These are phyloP conservation scores for Trametes hirsuta DNA, from an alignment of 1,284 basidiomycete species.

Conservation along the genomic window DNA sequence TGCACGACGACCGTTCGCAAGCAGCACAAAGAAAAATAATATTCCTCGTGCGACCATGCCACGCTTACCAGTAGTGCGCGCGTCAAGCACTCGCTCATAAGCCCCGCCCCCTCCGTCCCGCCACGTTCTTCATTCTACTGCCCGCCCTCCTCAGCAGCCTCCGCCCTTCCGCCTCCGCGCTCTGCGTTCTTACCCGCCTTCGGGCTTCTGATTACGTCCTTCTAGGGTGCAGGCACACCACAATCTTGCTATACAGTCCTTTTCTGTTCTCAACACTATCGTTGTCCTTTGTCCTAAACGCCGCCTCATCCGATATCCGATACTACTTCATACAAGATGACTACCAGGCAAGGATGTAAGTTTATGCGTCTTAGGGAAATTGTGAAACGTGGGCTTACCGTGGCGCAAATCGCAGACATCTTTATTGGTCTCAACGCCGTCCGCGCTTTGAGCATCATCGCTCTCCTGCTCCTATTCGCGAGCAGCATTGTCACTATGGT, in stretches of 20 bases:
- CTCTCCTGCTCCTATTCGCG: constrained; percentile 74
- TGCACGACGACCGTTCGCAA: constrained; percentile 1
- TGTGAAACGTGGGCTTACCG: not conserved
- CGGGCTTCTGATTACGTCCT: constrained; percentile 11
- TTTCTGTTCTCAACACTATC: not conserved
- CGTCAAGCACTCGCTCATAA: constrained; percentile 12
- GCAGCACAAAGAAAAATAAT: constrained; percentile 6
- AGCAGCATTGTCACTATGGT: constrained; percentile 83
- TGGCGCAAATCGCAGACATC: constrained; percentile 43
- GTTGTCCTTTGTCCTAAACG: too few relatives aligned
- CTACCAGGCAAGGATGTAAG: constrained; percentile 11
- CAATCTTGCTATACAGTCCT: constrained; percentile 7
- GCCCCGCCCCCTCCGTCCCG: not conserved
- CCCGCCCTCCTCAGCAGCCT: constrained; percentile 1
- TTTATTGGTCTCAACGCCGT: constrained; percentile 82
- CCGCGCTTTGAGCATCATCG: constrained; percentile 76
- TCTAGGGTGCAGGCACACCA: constrained; percentile 16
- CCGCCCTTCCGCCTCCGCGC: constrained; percentile 7
- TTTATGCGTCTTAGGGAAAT: not conserved
- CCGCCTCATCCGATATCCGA: not conserved
- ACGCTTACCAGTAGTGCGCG: not conserved
- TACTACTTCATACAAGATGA: constrained; percentile 1
- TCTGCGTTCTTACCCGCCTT: constrained; percentile 5
- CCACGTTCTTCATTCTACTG: constrained; percentile 14
- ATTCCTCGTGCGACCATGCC: constrained; percentile 8